Conservation (phyloP, 2,329 filamentous ascomycete species). For the Colletotrichum paranaense region DNA sequence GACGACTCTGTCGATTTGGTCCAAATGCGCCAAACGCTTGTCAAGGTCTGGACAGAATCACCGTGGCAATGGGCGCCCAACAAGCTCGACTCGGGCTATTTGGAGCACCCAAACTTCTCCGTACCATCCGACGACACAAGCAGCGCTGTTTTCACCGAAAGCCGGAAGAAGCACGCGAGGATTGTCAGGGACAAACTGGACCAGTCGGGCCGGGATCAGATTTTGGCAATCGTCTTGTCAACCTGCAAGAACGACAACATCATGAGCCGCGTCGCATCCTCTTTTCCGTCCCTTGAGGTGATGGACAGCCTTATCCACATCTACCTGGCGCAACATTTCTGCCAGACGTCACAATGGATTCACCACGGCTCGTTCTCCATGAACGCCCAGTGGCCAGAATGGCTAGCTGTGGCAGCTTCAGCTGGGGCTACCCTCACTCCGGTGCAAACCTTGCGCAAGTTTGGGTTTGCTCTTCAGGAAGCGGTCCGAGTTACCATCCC, state of each 20-base stretch:
- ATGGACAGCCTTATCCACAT: constrained; percentile 72
- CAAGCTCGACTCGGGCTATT: constrained; percentile 55
- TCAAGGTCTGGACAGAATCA: constrained; percentile 61
- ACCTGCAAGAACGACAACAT: constrained; percentile 64
- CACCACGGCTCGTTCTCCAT: constrained; percentile 70
- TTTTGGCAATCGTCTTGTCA: constrained; percentile 72
- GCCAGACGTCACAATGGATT: constrained; percentile 69
- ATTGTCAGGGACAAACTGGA: constrained; percentile 58
- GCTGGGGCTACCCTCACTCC: constrained; percentile 71
- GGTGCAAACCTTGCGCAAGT: constrained; percentile 67
- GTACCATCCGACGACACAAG: constrained; percentile 52
- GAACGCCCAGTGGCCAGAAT: constrained; percentile 66
- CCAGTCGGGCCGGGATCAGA: constrained; percentile 65
- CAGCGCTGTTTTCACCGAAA: constrained; percentile 52
- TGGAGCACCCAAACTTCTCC: constrained; percentile 58
- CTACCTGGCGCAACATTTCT: constrained; percentile 66
- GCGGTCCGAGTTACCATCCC: constrained; percentile 54
- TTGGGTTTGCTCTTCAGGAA: constrained; percentile 68
- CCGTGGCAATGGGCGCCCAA: constrained; percentile 63
- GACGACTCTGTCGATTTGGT: constrained; percentile 56
- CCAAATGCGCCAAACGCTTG: constrained; percentile 58
- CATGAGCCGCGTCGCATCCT: constrained; percentile 65
- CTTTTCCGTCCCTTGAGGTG: constrained; percentile 70
- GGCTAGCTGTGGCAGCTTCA: constrained; percentile 69
- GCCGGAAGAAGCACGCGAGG: constrained; percentile 49